A percentile compares a stretch with the other conserved stretches of the same genome.
These are phyloP conservation scores for Cystobasidium ongulense DNA, from an alignment of 768 basidiomycete species.

Conservation along the genomic window DNA sequence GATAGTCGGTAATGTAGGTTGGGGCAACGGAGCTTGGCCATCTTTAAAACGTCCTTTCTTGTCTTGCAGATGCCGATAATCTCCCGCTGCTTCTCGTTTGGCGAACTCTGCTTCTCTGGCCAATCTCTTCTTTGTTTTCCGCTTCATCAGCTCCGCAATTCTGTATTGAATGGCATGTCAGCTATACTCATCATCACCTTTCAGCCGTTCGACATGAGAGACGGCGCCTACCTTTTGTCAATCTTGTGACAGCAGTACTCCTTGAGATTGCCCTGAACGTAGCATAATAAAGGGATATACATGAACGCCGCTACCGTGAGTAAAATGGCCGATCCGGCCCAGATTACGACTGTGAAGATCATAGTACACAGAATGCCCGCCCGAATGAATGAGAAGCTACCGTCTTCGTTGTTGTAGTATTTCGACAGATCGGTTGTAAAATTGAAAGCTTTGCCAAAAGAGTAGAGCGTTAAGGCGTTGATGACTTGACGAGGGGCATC, in stretches of 20 bases:
- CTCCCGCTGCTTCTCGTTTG: conserved; percentile 82
- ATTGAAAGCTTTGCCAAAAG: conserved; percentile 67
- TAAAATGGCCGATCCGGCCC: conserved; percentile 70
- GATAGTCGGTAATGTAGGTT: conserved; percentile 91
- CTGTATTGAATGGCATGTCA: no score
- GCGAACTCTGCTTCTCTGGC: conserved; percentile 71
- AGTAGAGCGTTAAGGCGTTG: conserved; percentile 93
- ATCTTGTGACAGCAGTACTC: conserved; percentile 99
- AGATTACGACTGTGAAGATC: conserved; percentile 80
- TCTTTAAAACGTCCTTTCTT: conserved; percentile 62
- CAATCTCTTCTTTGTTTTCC: conserved; percentile 75
- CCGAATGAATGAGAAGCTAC: conserved; percentile 53
- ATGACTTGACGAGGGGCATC: conserved; percentile 96
- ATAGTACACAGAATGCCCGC: conserved; percentile 79
- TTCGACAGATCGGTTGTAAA: conserved; percentile 60
- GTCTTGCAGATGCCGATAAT: conserved; percentile 83
- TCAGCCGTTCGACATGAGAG: no score
- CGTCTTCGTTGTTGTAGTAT: conserved; percentile 50
- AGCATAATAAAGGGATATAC: conserved; percentile 88
- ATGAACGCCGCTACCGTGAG: conserved; percentile 73
- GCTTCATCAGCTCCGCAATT: conserved; percentile 85
- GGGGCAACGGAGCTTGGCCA: conserved; percentile 63
- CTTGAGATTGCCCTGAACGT: conserved; percentile 96
- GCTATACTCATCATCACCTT: conserved; percentile 22
- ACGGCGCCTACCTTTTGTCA: conserved; percentile 70